Percentiles rank a stretch among this genome's conserved stretches.
Conservation (phyloP, 2,329 filamentous ascomycete genomes). For the Pseudogymnoascus sp. region DNA sequence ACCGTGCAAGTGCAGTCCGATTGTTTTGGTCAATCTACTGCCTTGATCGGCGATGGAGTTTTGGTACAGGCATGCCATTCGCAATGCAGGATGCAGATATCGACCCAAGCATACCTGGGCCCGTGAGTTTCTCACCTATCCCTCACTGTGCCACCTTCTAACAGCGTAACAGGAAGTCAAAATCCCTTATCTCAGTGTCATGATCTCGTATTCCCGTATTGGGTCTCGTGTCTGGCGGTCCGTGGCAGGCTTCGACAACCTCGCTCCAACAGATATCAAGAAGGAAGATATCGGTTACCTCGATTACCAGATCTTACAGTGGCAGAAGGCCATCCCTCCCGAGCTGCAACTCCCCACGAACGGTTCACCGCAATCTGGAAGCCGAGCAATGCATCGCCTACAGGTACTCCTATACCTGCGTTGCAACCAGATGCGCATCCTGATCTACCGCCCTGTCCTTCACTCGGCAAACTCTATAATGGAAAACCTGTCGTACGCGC, state of each 20-base stretch:
- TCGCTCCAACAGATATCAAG: slow-evolving; percentile 42
- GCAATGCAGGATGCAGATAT: slow-evolving; percentile 80
- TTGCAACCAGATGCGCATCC: slow-evolving; percentile 82
- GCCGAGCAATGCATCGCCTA: slow-evolving; percentile 52
- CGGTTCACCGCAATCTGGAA: slow-evolving; percentile 34
- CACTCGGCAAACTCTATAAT: slow-evolving; percentile 79
- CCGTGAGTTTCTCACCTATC: slow-evolving; percentile 45
- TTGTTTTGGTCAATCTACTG: slow-evolving; percentile 85
- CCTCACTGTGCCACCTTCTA: slow-evolving; percentile 15
- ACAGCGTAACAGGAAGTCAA: slow-evolving; percentile 15
- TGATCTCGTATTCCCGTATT: slow-evolving; percentile 77
- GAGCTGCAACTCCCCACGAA: slow-evolving; percentile 48
- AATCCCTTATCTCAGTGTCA: slow-evolving; percentile 65
- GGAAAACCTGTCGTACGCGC: slow-evolving; percentile 63
- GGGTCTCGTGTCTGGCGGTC: slow-evolving; percentile 81
- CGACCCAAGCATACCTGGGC: slow-evolving; percentile 68
- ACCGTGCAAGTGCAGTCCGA: slow-evolving; percentile 58
- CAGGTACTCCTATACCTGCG: slow-evolving; percentile 79
- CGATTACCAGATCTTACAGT: slow-evolving; percentile 76
- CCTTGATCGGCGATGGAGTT: slow-evolving; percentile 78
- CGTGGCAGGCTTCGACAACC: slow-evolving; percentile 57
- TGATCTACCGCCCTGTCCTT: slow-evolving; percentile 79
- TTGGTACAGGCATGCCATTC: slow-evolving; percentile 82
- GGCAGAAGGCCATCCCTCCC: slow-evolving; percentile 69
- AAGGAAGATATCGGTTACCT: slow-evolving; percentile 70